Evolutionary conservation across 2,329 filamentous ascomycete genomes (phyloP).

Genomic region (Penicillium sp.): DNA sequence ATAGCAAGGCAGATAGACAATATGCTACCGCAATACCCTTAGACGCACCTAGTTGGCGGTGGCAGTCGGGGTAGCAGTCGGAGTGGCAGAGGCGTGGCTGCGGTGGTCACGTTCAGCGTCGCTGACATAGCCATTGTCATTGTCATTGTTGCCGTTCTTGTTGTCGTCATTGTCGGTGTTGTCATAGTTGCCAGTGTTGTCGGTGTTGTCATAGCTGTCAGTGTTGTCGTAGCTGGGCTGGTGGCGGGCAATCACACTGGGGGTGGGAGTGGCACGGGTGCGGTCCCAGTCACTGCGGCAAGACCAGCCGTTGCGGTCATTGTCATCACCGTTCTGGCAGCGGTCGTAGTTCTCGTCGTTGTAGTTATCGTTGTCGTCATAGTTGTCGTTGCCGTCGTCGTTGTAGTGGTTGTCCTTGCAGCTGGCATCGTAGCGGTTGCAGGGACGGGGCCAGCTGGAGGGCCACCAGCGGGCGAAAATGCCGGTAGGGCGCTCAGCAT

Average conservation of each 20-base stretch:
- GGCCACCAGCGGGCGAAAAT: conserved; percentile 6
- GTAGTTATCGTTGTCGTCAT: conserved; percentile 5
- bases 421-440: conserved; percentile 1
- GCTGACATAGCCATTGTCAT: conserved; percentile 4
- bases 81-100: not conserved
- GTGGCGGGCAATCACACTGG: conserved; percentile 6
- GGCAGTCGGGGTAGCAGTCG: not conserved
- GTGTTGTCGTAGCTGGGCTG: conserved; percentile 5
- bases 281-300: conserved; percentile 8
- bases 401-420: conserved; percentile 2
- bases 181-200: conserved; percentile 1
- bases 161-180: conserved; percentile 9
- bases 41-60: not conserved
- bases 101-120: conserved; percentile 4
- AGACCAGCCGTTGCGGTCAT: conserved; percentile 9
- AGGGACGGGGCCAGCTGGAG: conserved; percentile 9
- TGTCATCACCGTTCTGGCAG: conserved; percentile 7
- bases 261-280: conserved; percentile 10
- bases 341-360: conserved; percentile 1
- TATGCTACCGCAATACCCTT: not conserved
- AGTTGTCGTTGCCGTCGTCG: conserved; percentile 2
- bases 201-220: conserved; percentile 1
- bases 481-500: not conserved
- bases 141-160: conserved; percentile 1
- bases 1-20: not conserved